Evolutionary conservation across 371 early-diverging fungal genomes (phyloP).

Genomic region (Zancudomyces culisetae): DNA sequence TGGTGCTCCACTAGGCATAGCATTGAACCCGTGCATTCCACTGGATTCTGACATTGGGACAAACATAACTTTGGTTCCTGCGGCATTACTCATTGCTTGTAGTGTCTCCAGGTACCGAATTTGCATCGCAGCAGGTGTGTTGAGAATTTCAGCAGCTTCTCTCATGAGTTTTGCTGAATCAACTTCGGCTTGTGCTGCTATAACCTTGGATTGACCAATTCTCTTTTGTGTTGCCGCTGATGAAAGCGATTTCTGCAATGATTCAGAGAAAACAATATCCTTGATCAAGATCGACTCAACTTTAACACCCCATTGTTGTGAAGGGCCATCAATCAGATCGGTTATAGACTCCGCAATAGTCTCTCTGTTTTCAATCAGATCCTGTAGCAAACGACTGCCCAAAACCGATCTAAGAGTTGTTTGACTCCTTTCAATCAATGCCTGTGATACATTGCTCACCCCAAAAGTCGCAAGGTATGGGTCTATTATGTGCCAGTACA

Average conservation of each 20-base stretch:
- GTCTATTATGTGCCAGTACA: slow-evolving; percentile 68
- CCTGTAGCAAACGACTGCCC: slow-evolving; percentile 45
- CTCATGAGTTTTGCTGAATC: slow-evolving; percentile 84
- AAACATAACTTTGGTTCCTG: slow-evolving; percentile 24
- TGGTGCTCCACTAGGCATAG: too few species aligned
- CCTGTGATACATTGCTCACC: slow-evolving; percentile 47
- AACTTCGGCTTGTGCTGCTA: slow-evolving; percentile 77
- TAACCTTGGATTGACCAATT: slow-evolving; percentile 74
- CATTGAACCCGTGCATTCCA: not conserved
- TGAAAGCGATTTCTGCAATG: slow-evolving; percentile 62
- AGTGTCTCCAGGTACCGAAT: slow-evolving; percentile 81
- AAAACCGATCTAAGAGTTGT: slow-evolving; percentile 51
- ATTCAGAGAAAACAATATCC: slow-evolving; percentile 54
- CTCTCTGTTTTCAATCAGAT: slow-evolving; percentile 73
- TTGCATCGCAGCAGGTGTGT: slow-evolving; percentile 58
- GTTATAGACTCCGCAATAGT: slow-evolving; percentile 63
- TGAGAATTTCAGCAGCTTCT: slow-evolving; percentile 60
- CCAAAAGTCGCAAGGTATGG: slow-evolving; percentile 62
- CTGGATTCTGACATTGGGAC: slow-evolving; percentile 15
- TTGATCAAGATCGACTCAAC: slow-evolving; percentile 69
- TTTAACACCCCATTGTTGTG: slow-evolving; percentile 56
- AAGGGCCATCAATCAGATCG: slow-evolving; percentile 51
- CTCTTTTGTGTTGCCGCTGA: slow-evolving; percentile 82
- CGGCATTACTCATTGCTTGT: slow-evolving; percentile 37
- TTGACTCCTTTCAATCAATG: slow-evolving; percentile 57